Evolutionary conservation across 139 green algal species (phyloP), one percentile per base, ranked within the genome.

Genomic region (Tetratostichococcus sp.): DNA sequence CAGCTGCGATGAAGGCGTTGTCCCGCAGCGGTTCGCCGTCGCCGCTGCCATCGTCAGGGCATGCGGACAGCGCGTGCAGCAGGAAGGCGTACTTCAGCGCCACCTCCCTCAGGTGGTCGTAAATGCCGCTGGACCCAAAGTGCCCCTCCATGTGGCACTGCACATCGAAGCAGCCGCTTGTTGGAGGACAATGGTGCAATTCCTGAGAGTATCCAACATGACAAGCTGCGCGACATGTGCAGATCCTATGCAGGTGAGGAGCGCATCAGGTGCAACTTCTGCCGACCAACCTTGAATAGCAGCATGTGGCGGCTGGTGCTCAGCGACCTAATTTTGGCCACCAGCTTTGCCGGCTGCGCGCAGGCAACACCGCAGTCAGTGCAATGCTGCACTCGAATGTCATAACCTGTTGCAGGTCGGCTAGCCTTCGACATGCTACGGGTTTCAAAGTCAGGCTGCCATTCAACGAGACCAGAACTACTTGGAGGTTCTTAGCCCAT

Each of bases 281-380:
- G n/a, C n/a, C n/a, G n/a, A n/a, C 42, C 8, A 32, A 71, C 75
- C 77, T 89, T 90, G 71, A 88, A 72, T 77, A 88, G 71, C 70
- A 88, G 76, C 80, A 89, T 72, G 30, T 84, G 79, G 30, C 74
- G 26, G 77, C 76, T 73, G 1, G 80, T 83, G 65, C 79, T 74
- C 22, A 73, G 31, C 30, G 82, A 76, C 14, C 88, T 75, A 74
- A 95, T 76, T 73, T 83, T 84, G 22, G 87, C 88, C 31, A 91
- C 87, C 33, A 83, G 88, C 82, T 94, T 96, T 70, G 85, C 83
- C 1, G 89, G 87, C 82, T 92, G 82, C 86, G 39, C 8, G 42
- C 42, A 70, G 43, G 30, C 3, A 42, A 22, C 50, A 62, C 50
- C 14, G 14, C 50, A 62, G n/a, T n/a, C n/a, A n/a, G n/a, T n/a